Base-by-base conservation (phyloP, 2,329 filamentous ascomycete genomes). In the Talaromyces sp. region DNA sequence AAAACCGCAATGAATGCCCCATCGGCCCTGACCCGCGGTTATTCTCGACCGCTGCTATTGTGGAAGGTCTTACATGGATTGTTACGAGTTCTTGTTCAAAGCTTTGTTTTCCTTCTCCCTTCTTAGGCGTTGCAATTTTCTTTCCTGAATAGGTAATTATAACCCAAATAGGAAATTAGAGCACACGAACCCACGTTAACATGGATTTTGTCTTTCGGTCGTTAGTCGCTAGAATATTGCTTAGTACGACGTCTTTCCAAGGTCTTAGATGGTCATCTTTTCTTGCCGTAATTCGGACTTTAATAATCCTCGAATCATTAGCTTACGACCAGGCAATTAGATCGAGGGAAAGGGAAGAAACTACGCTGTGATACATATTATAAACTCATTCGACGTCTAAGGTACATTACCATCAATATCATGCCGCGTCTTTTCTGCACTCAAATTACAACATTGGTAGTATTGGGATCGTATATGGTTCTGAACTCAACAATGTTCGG, bases 271-370 rank as follows among this genome's bases (percentile, higher is more conserved):
- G n/a, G n/a, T n/a, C n/a, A n/a, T n/a, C n/a, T n/a, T n/a, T n/a
- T n/a, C n/a, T n/a, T n/a, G n/a, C n/a, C n/a, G n/a, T 19, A 28
- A 9, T 15, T 28, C 41, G 15, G 13, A 25, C 25, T 28, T 28
- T 28, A 3, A 28, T 28, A 28, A 28, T 3, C 7, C 25, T 28
- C 7, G 25, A 28, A 28, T 9, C 15, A 19, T 33, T 31, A 3
- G 25, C n/a, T 2, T 19, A 46, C 7, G 25, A 7, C 25, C 25
- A 19, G n/a, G 9, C 31, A 6, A 33, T 17, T n/a, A 19, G 25
- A 31, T 55, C 45, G 36, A 28, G 53, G 53, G 8, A 55, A 1
- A 21, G 53, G 45, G 40, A 55, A 55, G n/a, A 55, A 55, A 4
- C 53, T 55, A 37, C n/a, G 17, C n/a, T 9, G n/a, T n/a, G n/a